These are phyloP conservation scores for Lentinula sp. DNA, from an alignment of 768 basidiomycete genomes.

Conservation along the genomic window DNA sequence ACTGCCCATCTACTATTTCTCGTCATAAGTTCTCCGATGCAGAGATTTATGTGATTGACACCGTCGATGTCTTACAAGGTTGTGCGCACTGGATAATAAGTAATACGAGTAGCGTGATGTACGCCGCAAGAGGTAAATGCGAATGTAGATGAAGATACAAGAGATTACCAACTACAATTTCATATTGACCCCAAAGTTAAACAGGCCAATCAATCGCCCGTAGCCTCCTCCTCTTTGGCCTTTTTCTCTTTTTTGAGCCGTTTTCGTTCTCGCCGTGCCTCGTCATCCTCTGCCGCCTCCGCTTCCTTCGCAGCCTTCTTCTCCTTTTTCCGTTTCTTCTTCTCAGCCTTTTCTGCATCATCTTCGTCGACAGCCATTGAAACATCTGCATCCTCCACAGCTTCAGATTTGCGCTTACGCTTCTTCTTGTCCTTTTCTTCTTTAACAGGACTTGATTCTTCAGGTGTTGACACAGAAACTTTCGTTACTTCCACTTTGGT, in stretches of 20 bases:
- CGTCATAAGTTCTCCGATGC: background rate
- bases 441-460: constrained; percentile 24
- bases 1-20: background rate
- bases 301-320: constrained; percentile 49
- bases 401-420: constrained; percentile 74
- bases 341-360: constrained; percentile 48
- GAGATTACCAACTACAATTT: background rate
- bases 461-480: constrained; percentile 8
- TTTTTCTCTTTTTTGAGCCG: constrained; percentile 68
- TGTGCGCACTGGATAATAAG: too few species aligned
- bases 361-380: constrained; percentile 35
- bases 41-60: background rate
- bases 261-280: constrained; percentile 56
- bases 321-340: constrained; percentile 56
- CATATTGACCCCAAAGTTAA: background rate
- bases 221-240: constrained; percentile 34
- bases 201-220: constrained; percentile 16
- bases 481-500: constrained; percentile 7
- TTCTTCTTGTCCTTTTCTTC: constrained; percentile 72
- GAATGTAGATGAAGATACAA: background rate
- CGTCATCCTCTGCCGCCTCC: constrained; percentile 48
- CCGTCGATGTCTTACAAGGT: background rate
- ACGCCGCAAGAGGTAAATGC: too few species aligned
- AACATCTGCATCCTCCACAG: constrained; percentile 30
- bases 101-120: too few species aligned